Conservation (phyloP, 306 rosid species). For the Malus sieversii region DNA sequence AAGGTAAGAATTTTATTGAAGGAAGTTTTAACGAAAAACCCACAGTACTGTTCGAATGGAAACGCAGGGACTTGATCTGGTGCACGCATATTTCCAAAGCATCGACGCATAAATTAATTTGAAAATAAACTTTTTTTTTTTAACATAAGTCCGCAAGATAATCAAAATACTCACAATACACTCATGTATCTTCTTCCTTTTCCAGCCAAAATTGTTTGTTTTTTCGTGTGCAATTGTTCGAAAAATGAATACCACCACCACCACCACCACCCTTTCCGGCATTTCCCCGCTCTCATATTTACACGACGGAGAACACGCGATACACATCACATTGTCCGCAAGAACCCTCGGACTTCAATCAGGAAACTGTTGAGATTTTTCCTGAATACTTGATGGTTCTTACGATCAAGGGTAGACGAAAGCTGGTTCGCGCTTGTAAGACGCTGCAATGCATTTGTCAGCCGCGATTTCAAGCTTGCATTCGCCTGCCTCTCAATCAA, state of each 20-base stretch:
- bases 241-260: background rate
- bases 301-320: constrained; percentile 1
- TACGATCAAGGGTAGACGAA: constrained; percentile 68
- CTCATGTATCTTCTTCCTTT: background rate
- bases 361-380: constrained; percentile 72
- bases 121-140: too few relatives aligned
- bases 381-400: constrained; percentile 75
- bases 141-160: too few relatives aligned
- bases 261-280: background rate
- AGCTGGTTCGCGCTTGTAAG: constrained; percentile 81
- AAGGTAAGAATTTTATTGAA: too few relatives aligned
- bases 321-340: constrained; percentile 58
- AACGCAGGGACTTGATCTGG: too few relatives aligned
- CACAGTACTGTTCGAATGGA: too few relatives aligned
- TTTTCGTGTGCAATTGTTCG: background rate
- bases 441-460: constrained; percentile 62
- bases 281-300: constrained; percentile 12
- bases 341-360: constrained; percentile 79
- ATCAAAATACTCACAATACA: too few relatives aligned
- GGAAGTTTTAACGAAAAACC: too few relatives aligned
- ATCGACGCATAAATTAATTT: too few relatives aligned
- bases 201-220: background rate
- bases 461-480: constrained; percentile 58
- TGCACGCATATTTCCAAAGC: background rate
- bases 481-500: constrained; percentile 66